Conservation (phyloP, 495 filamentous ascomycete species). For the Xylaria telfairii region DNA sequence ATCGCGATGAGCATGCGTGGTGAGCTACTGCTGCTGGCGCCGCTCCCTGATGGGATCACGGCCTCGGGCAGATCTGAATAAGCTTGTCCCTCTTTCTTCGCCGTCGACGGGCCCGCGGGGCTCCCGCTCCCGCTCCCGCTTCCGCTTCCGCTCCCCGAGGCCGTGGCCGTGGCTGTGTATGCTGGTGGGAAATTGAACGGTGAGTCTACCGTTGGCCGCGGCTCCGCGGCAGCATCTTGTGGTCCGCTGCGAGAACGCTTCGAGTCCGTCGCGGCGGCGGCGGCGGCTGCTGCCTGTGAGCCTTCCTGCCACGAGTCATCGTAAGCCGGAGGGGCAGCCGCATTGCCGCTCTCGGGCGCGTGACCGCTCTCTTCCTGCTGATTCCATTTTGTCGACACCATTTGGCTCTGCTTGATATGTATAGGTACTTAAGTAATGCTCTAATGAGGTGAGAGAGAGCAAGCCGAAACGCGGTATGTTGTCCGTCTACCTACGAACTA, state of each 20-base stretch:
- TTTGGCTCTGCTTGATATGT: neutral
- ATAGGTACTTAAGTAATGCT: neutral
- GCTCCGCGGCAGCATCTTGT: neutral
- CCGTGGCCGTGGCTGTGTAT: neutral
- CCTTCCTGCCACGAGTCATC: conserved; percentile 6
- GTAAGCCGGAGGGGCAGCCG: conserved; percentile 20
- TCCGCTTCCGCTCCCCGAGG: no score
- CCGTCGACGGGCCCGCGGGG: conserved; percentile 16
- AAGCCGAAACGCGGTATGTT: neutral
- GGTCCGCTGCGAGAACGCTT: conserved; percentile 10
- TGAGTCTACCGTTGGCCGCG: conserved; percentile 27
- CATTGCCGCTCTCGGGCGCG: neutral
- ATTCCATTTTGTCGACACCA: neutral
- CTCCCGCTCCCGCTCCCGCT: no score
- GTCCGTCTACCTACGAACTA: neutral
- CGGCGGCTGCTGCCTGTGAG: conserved; percentile 4
- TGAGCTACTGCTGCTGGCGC: neutral
- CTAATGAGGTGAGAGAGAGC: conserved; percentile 13
- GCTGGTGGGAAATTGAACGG: conserved; percentile 37
- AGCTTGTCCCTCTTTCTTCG: neutral
- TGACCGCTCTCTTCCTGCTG: neutral
- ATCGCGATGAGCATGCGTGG: conserved; percentile 30
- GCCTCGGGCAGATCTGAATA: conserved; percentile 10
- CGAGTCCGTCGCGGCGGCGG: neutral
- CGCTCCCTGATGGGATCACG: neutral